Base-by-base conservation (phyloP, 805 yeast species). In the Cyberlindnera xylosilytica region DNA sequence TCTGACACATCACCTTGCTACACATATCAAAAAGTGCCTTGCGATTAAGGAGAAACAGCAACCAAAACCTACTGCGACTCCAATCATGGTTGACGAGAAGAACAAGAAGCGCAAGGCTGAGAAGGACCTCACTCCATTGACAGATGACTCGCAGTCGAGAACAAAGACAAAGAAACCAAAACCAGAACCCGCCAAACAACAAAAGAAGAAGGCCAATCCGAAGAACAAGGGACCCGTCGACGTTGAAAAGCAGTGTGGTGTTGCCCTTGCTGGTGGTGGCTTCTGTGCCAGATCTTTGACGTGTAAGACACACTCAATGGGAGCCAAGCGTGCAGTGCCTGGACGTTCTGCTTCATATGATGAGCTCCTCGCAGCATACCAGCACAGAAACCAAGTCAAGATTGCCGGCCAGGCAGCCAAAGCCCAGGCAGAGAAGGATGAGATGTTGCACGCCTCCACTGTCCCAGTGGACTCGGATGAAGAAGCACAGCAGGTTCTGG, bases 281-380 rank as follows among this genome's bases (percentile, higher is more conserved):
- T 83, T 81, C 53, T 93, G 99, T 71, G 97, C 97, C 4, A 74
- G 99, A 38, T 89, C 97, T 0, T 70, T 93, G 46, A 93, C 99
- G 0, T 93, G 99, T 73, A 93, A 93, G 61, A 89, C 97, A 0
- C 99, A 93, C 64, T 87, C 98, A 1, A 90, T 93, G 97, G 97
- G 97, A 26, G 96, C 97, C 20, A 93, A 93, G 57, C 77, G 99
- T 54, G 90, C 96, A 1, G 99, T 93, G 17, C 81, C 79, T 15
- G 99, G 99, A 10, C 75, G 99, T 54, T 81, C 95, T 27, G 90
- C 93, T 7, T 89, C 97, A 1, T 93, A 89, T 65, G 99, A 93
- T 62, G 81, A 79, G 22, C 69, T 93, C 40, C 69, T 93, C 42
- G 88, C 90, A 17, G 90, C 88, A 15, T 90, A 91, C 59, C 99